phyloP scores from a whole-genome alignment of 2,329 filamentous ascomycete genomes.

The Xylariaceae sp. region DNA sequence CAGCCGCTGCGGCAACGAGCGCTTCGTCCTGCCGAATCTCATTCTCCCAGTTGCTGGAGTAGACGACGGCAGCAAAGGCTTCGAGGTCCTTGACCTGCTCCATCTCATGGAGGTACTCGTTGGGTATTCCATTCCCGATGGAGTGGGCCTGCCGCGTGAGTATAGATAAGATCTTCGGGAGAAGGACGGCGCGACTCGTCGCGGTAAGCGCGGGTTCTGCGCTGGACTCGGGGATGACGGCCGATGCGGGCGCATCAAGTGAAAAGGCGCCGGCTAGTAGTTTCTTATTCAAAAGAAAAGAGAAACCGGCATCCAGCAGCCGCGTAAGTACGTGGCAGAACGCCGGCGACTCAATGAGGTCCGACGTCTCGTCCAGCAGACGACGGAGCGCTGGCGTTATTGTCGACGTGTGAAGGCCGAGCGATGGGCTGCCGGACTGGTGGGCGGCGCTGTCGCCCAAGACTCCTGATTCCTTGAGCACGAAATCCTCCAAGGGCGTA shows the following conservation, averaged over 20 bases:
- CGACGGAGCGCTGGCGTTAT: constrained; percentile 61
- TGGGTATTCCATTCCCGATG: constrained; percentile 74
- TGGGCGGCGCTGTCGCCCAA: constrained; percentile 43
- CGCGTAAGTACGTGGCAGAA: constrained; percentile 83
- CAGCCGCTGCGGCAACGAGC: constrained; percentile 18
- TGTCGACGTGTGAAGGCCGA: constrained; percentile 28
- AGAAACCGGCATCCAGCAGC: constrained; percentile 83
- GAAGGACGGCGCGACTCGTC: constrained; percentile 36
- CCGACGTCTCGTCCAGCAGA: constrained; percentile 90
- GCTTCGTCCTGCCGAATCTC: constrained; percentile 50
- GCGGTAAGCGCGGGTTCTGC: constrained; percentile 2
- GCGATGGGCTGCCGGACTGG: constrained; percentile 6
- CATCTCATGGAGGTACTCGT: constrained; percentile 67
- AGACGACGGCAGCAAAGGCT: constrained; percentile 81
- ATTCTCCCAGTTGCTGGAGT: constrained; percentile 75
- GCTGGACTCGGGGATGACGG: constrained; percentile 29
- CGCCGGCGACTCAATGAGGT: constrained; percentile 88
- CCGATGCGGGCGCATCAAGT: constrained; percentile 18
- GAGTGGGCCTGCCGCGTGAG: constrained; percentile 85
- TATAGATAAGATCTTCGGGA: constrained; percentile 85
- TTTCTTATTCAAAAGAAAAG: constrained; percentile 75
- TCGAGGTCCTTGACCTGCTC: constrained; percentile 71
- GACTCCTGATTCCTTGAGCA: constrained; percentile 83
- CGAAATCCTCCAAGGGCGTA: constrained; percentile 69
- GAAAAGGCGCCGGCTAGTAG: constrained; percentile 72